Evolutionary conservation across 1,139 yeast species (phyloP).

Genomic region (Candida anutae): DNA sequence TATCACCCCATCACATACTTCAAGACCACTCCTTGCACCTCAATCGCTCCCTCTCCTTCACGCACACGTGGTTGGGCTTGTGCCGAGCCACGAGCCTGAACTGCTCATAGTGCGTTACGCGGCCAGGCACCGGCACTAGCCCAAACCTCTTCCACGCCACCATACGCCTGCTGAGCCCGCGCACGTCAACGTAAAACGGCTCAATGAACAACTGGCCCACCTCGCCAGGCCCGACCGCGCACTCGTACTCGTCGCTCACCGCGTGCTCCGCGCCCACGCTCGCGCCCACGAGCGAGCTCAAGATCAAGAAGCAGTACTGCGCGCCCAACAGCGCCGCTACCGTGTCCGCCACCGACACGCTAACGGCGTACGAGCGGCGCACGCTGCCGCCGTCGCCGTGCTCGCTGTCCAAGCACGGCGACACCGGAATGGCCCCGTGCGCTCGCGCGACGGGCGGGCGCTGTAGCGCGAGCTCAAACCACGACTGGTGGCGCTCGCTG

Average conservation of each 20-base stretch:
- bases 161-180: slow-evolving; percentile 6
- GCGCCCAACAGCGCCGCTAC: background rate
- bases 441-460: background rate
- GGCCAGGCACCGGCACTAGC: slow-evolving; percentile 3
- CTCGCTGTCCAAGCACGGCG: slow-evolving; percentile 4
- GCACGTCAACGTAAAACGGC: slow-evolving; percentile 8
- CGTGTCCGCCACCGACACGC: slow-evolving; percentile 1
- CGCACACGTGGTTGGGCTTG: slow-evolving; percentile 1
- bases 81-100: slow-evolving; percentile 1
- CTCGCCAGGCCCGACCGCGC: slow-evolving; percentile 11
- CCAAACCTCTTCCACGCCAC: slow-evolving; percentile 7
- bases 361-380: slow-evolving; percentile 2
- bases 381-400: slow-evolving; percentile 2
- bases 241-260: slow-evolving; percentile 7
- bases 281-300: slow-evolving; percentile 1
- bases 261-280: slow-evolving; percentile 3
- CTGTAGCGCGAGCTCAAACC: slow-evolving; percentile 9
- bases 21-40: no score
- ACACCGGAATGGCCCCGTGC: slow-evolving; percentile 3
- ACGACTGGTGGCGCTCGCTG: slow-evolving; percentile 8
- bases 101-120: slow-evolving; percentile 1
- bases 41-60: no score
- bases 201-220: slow-evolving; percentile 11
- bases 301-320: background rate
- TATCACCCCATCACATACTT: no score